Base-by-base conservation (phyloP, 2,329 filamentous ascomycete genomes). In the Hymenoscyphus fraxineus region DNA sequence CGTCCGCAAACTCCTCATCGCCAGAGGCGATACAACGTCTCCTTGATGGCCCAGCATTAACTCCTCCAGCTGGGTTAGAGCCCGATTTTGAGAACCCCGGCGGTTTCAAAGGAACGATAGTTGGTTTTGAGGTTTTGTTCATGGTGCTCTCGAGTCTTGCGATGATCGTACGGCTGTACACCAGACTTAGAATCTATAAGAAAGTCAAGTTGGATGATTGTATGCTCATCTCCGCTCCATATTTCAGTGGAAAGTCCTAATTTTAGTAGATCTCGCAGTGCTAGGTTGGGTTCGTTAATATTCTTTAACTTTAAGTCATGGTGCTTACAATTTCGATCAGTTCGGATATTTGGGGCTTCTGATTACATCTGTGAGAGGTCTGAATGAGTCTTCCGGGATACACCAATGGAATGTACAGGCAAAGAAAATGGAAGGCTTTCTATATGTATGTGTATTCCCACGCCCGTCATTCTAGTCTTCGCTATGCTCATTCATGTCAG, bases 331-430 rank as follows among this genome's bases (percentile, higher is more conserved):
- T 12, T 4, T 19, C 9, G 6, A 9, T 19, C 9, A 57, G 27
- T 6, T 35, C 4, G 32, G 27, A 35, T 57, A 57, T 27, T 57
- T 57, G 13, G 13, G 16, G 10, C 54, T 57, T 57, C 54, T 38
- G 31, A 57, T 57, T 13, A 12, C 22, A 38, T 31, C 6, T 19
- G 35, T 57, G 55, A 16, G 55, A 32, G 57, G 57, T 35, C n/a
- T 57, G 12, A 57, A 32, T 38, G 1, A 5, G 35, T 27, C 38
- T 9, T 32, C 38, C 6, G 57, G 59, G 7, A 31, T 40, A 54
- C 59, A 60, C n/a, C 59, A 60, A 31, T 60, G 59, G 59, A 40
- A 60, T 54, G 41, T 60, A 3, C 40, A 60, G 54, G 27, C 44
- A 13, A 54, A 60, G 13, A 27, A 51, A 12, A 32, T 60, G 40